Base-by-base conservation (phyloP, 2,329 filamentous ascomycete genomes). In the Diaporthe ampelina region DNA sequence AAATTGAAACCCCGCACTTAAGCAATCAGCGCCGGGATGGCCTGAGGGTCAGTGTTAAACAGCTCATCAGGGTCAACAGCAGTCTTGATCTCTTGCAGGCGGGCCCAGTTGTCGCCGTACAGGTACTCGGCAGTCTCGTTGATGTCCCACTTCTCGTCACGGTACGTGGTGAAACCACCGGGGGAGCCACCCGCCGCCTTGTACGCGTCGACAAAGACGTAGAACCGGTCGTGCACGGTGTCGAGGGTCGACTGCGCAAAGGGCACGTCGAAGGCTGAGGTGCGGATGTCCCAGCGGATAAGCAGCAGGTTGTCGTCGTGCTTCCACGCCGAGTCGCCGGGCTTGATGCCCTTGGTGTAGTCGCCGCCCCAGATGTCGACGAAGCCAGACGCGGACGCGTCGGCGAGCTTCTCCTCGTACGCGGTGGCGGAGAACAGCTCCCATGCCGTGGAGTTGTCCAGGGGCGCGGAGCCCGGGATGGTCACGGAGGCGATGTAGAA, bases 281-380 rank as follows among this genome's bases (percentile, higher is more conserved):
- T 67, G 48, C 70, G 70, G 26, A 72, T 56, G 48, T 72, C 70
- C 70, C 70, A 72, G 6, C 70, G 70, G 32, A 72, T 37, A 19
- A 72, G 59, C 70, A 72, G 70, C 70, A 72, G 70, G 58, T 72
- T 67, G 58, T 43, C 45, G 58, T 72, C 70, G 70, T 72, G 70
- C 70, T 72, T 72, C 70, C 70, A 72, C 11, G 70, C 70, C n/a
- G 70, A 65, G 32, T 19, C 37, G 58, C 32, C 70, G 17, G 58
- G 24, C 43, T 21, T n/a, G n/a, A 72, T 4, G n/a, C 15, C 37
- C 50, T 67, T 72, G 58, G 48, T 72, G 70, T 45, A 72, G 9
- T 21, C 19, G 45, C 70, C 70, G 26, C 58, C 70, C 70, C 70
- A 72, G 48, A 72, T 56, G 45, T 72, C 70, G 48, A 72, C 70